Evolutionary conservation across 495 filamentous ascomycete species (phyloP).

Genomic region (Penicillium canariense): DNA sequence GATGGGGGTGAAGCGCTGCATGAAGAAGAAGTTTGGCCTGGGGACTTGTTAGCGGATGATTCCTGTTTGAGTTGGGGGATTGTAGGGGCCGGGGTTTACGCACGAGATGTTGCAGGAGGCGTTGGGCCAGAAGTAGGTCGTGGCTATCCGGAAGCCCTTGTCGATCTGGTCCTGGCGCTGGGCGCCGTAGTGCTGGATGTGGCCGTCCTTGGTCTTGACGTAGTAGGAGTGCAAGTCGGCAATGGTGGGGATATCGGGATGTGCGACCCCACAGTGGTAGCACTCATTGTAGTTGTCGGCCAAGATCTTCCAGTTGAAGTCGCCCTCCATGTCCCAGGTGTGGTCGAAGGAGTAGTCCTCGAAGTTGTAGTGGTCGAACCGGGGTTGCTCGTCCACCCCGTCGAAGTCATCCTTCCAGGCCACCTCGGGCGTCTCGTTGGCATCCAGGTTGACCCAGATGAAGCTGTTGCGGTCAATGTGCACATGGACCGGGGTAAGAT

Average conservation of each 20-base stretch:
- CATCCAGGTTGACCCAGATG: constrained; percentile 49
- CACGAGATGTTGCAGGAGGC: constrained; percentile 44
- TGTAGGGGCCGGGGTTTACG: constrained; percentile 13
- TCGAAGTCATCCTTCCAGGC: constrained; percentile 44
- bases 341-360: constrained; percentile 47
- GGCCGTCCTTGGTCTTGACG: constrained; percentile 37
- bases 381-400: constrained; percentile 38
- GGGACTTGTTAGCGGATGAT: constrained; percentile 9
- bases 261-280: constrained; percentile 50
- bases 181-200: constrained; percentile 43
- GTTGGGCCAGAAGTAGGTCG: constrained; percentile 47
- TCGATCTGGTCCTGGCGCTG: constrained; percentile 35
- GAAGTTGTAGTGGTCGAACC: constrained; percentile 44
- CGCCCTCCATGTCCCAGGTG: constrained; percentile 44
- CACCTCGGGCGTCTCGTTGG: constrained; percentile 28
- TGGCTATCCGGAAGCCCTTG: constrained; percentile 34
- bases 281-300: constrained; percentile 54
- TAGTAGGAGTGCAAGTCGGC: constrained; percentile 42
- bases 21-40: constrained; percentile 49
- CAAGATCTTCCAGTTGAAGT: constrained; percentile 51
- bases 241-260: constrained; percentile 44
- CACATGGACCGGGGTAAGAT: constrained; percentile 37
- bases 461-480: constrained; percentile 48
- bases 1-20: constrained; percentile 44
- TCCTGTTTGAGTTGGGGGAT: not conserved